phyloP scores from a whole-genome alignment of 768 basidiomycete species.

The Hydnum rufescens region DNA sequence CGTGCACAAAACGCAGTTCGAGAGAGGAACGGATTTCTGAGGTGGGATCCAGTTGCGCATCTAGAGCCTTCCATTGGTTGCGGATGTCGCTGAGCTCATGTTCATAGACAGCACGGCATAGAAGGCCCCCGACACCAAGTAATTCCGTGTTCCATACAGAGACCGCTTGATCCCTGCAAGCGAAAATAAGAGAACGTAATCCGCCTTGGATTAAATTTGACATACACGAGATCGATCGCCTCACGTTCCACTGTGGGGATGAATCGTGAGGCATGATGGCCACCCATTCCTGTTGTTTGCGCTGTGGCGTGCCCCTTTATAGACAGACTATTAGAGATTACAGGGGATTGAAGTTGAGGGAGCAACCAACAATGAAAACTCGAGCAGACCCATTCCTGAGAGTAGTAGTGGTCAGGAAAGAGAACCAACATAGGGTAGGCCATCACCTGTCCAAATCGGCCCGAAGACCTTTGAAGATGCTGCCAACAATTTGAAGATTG shows the following conservation, averaged over 20 bases:
- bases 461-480: slow-evolving; percentile 70
- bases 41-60: slow-evolving; percentile 18
- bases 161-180: slow-evolving; percentile 49
- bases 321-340: too few species aligned
- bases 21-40: slow-evolving; percentile 23
- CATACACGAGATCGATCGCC: slow-evolving; percentile 66
- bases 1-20: slow-evolving; percentile 45
- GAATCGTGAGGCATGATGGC: slow-evolving; percentile 59
- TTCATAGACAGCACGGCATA: slow-evolving; percentile 71
- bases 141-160: slow-evolving; percentile 71
- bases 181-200: background rate
- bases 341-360: slow-evolving; percentile 1
- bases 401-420: background rate
- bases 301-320: slow-evolving; percentile 68
- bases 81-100: slow-evolving; percentile 47
- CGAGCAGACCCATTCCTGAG: slow-evolving; percentile 43
- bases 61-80: slow-evolving; percentile 32
- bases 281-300: slow-evolving; percentile 72
- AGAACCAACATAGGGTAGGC: background rate
- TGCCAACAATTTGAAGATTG: slow-evolving; percentile 38
- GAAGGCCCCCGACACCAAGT: slow-evolving; percentile 62
- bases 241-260: slow-evolving; percentile 95
- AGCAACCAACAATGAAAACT: slow-evolving; percentile 54
- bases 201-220: slow-evolving; percentile 14
- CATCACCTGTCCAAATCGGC: slow-evolving; percentile 68